Conservation (phyloP, 495 filamentous ascomycete genomes). For the Elasticomyces elasticus region DNA sequence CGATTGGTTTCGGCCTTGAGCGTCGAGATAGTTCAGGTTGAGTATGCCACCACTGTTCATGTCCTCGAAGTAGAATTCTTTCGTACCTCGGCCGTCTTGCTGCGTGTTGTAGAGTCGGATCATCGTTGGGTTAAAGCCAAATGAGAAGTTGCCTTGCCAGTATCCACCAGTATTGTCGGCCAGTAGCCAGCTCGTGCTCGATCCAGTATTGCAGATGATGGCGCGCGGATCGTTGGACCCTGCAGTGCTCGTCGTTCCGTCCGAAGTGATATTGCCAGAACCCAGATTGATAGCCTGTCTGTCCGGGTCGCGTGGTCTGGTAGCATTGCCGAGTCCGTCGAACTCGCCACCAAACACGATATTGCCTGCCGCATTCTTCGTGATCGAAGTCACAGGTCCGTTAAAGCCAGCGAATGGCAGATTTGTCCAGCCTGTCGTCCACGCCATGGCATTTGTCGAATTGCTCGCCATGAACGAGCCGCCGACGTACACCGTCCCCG, state of each 20-base stretch:
- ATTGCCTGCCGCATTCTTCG: slow-evolving; percentile 64
- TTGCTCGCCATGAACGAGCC: slow-evolving; percentile 71
- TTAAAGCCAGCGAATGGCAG: slow-evolving; percentile 91
- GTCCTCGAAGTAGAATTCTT: slow-evolving; percentile 71
- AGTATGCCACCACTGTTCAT: slow-evolving; percentile 83
- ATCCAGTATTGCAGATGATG: slow-evolving; percentile 72
- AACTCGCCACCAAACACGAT: slow-evolving; percentile 92
- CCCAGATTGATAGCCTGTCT: slow-evolving; percentile 76
- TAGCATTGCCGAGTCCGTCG: slow-evolving; percentile 76
- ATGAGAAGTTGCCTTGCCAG: slow-evolving; percentile 75
- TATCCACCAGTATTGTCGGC: slow-evolving; percentile 68
- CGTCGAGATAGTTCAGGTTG: slow-evolving; percentile 87
- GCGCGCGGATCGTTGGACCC: slow-evolving; percentile 72
- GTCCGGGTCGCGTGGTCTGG: slow-evolving; percentile 45
- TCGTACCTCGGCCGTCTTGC: slow-evolving; percentile 73
- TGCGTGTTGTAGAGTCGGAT: slow-evolving; percentile 85
- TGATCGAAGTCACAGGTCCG: slow-evolving; percentile 79
- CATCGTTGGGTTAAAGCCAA: slow-evolving; percentile 74
- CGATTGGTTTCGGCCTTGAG: slow-evolving; percentile 48
- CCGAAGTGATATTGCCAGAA: slow-evolving; percentile 60
- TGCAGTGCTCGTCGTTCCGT: slow-evolving; percentile 45
- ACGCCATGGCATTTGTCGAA: slow-evolving; percentile 81
- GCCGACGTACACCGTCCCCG: slow-evolving; percentile 80
- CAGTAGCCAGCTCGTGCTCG: slow-evolving; percentile 74
- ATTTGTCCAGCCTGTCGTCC: slow-evolving; percentile 71